Evolutionary conservation across 1,139 yeast species (phyloP).

Genomic region (Debaryomyces robertsiae): DNA sequence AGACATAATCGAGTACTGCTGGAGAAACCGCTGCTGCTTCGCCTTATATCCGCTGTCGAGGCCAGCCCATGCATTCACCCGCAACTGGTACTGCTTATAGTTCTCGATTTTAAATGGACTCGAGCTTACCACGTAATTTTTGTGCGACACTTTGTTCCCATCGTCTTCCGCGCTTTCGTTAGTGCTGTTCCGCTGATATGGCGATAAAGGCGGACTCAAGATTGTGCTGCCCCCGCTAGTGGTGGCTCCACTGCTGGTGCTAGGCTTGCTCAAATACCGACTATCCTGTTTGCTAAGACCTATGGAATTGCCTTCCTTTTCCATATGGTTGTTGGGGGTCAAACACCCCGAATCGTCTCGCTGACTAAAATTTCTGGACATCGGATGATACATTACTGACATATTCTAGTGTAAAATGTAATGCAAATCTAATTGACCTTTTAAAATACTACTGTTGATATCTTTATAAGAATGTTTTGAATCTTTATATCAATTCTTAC

Average conservation of each 20-base stretch:
- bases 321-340: conserved; percentile 34
- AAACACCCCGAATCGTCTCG: conserved; percentile 40
- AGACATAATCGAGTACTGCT: conserved; percentile 44
- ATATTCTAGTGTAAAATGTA: conserved; percentile 15
- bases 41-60: conserved; percentile 46
- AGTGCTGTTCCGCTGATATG: conserved; percentile 42
- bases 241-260: conserved; percentile 3
- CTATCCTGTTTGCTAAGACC: conserved; percentile 4
- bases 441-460: too few species aligned
- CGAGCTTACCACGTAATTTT: conserved; percentile 21
- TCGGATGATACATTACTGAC: conserved; percentile 40
- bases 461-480: too few species aligned
- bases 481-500: not conserved
- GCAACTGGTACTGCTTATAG: conserved; percentile 48
- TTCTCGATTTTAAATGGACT: conserved; percentile 52
- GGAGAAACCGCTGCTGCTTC: conserved; percentile 51
- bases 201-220: conserved; percentile 71
- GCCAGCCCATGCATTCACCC: conserved; percentile 54
- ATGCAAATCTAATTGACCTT: too few species aligned
- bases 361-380: conserved; percentile 30
- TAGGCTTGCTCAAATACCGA: conserved; percentile 6
- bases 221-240: conserved; percentile 25
- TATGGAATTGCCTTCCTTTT: conserved; percentile 11
- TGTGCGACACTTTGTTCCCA: not conserved
- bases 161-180: conserved; percentile 14